Base-by-base conservation (phyloP, 23 red algal species). In the Agarophyton chilense region DNA sequence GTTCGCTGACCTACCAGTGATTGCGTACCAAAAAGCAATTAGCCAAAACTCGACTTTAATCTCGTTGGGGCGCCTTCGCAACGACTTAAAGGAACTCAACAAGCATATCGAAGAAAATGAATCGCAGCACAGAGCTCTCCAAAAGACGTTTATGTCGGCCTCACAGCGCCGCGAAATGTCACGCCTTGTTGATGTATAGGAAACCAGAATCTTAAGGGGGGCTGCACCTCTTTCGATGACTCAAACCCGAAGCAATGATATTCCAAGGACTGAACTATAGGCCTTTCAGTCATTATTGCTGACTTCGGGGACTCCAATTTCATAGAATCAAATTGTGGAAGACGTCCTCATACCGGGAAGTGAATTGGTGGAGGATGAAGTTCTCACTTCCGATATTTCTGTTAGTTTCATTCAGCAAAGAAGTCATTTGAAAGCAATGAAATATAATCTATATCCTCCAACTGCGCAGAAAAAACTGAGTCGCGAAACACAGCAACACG, bases 301-400 rank as follows among this genome's bases (percentile, higher is more conserved):
- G 68, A 74, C 68, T 24, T 74, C 39, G 68, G 68, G 47, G 68
- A 74, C 41, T 7, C 68, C 45, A 46, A 2, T 74, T 25, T 38
- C 38, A 0, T 38, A 39, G 38, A 39, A 49, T 8, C 39, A 45
- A 47, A 46, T 47, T 14, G 19, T 28, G 14, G 68, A 74, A 47
- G 68, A 74, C 24, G 68, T 74, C 26, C 68, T 74, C 34, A 74
- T 74, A 46, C 68, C 68, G 24, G 68, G 68, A 29, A 74, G 68
- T 49, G 68, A 74, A 26, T 0, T 74, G 3, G 68, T 74, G 45
- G 68, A 74, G 29, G 68, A 74, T 24, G 68, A 74, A 74, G 68
- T 74, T 74, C 68, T 39, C 8, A 74, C 38, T 26, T 24, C 43
- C 9, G 40, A 46, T 29, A 29, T 74, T 10, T 39, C 68, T 19